phyloP scores from a whole-genome alignment of 306 rosid genomes.

The Gillenia trifoliata region DNA sequence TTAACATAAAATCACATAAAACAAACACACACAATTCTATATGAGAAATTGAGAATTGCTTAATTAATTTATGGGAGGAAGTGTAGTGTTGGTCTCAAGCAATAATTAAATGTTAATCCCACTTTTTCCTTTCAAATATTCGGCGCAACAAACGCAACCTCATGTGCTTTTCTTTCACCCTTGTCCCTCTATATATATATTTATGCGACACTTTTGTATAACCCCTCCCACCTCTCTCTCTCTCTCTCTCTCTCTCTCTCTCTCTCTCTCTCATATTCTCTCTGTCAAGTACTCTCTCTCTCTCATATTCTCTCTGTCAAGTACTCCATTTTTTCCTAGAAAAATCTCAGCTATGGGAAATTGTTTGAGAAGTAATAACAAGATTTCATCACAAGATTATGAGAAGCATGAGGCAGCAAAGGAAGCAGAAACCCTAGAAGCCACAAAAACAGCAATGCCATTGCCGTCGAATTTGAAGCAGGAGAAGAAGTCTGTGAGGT shows the following conservation, averaged over 20 bases:
- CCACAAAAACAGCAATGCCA: not conserved
- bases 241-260: conserved; percentile 2
- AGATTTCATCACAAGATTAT: conserved; percentile 35
- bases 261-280: not conserved
- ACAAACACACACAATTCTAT: not conserved
- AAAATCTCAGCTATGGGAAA: conserved; percentile 55
- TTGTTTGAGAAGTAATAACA: conserved; percentile 41
- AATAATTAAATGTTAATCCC: conserved; percentile 21
- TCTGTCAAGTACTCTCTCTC: not conserved
- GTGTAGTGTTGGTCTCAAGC: conserved; percentile 20
- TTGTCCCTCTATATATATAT: not conserved
- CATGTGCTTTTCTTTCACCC: conserved; percentile 46
- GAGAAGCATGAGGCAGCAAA: conserved; percentile 18
- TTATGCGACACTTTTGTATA: not conserved
- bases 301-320: not conserved
- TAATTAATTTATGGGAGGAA: not conserved
- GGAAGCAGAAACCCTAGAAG: conserved; percentile 5
- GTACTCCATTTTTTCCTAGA: not conserved
- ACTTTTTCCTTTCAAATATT: conserved; percentile 12
- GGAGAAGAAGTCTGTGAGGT: conserved; percentile 25
- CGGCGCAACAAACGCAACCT: conserved; percentile 61
- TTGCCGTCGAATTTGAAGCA: not conserved
- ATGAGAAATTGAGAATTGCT: not conserved
- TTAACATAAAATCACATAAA: not conserved
- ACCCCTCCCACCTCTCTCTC: not conserved